Percentiles rank a stretch among this genome's conserved stretches.
Evolutionary conservation across 106 monocot genomes (phyloP).

Genomic region (Triglochin maritima): DNA sequence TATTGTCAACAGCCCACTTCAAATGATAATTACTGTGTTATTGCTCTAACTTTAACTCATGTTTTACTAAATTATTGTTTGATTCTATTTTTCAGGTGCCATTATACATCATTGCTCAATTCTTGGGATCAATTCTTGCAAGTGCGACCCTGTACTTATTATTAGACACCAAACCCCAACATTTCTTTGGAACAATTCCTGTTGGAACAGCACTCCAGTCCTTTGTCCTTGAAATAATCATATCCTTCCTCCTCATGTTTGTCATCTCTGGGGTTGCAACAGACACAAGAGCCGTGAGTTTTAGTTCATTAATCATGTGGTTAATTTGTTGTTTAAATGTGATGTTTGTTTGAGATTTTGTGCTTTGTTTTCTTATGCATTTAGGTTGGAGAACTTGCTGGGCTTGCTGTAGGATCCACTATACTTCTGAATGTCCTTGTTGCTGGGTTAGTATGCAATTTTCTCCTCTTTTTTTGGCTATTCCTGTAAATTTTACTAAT

Average conservation of each 20-base stretch:
- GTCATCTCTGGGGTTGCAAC: slow-evolving; percentile 27
- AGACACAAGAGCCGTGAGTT: slow-evolving; percentile 17
- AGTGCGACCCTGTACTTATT: slow-evolving; percentile 6
- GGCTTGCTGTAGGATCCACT: slow-evolving; percentile 47
- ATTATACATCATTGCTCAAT: slow-evolving; percentile 10
- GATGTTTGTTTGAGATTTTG: too few species aligned
- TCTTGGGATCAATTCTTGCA: slow-evolving; percentile 13
- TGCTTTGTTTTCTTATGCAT: neutral
- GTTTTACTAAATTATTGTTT: neutral
- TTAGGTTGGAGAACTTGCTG: slow-evolving; percentile 47
- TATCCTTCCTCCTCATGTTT: slow-evolving; percentile 24
- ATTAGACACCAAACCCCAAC: neutral
- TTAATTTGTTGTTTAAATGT: too few species aligned
- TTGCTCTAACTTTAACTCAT: too few species aligned
- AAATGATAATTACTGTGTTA: too few species aligned
- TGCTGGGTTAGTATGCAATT: slow-evolving; percentile 30
- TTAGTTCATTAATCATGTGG: too few species aligned
- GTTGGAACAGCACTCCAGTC: slow-evolving; percentile 15
- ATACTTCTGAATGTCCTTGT: slow-evolving; percentile 38
- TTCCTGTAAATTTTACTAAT: neutral
- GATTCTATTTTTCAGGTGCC: slow-evolving; percentile 12
- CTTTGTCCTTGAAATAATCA: slow-evolving; percentile 18
- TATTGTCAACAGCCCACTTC: too few species aligned
- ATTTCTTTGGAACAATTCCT: slow-evolving; percentile 19
- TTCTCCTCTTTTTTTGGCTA: neutral